Base-by-base conservation (phyloP, 2,329 filamentous ascomycete species). In the Alternaria brassicae region DNA sequence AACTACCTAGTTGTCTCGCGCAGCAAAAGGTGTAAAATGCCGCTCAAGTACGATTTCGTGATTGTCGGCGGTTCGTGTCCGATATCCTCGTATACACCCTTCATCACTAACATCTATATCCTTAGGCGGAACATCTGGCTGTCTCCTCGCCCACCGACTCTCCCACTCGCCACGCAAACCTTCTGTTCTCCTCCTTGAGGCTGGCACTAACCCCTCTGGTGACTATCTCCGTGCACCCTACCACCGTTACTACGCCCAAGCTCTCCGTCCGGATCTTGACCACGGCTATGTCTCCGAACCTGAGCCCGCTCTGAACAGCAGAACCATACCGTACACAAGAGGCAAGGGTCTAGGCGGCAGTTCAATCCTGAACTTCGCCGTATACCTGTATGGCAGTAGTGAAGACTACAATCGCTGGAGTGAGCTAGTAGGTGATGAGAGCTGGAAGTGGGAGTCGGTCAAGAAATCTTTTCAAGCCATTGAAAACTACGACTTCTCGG, bases 371-470 rank as follows among this genome's bases (percentile, higher is more conserved):
- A 84, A 84, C 61, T 79, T 82, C 32, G 67, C 72, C n/a, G 73
- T 75, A 6, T 77, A 73, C 42, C 54, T 77, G 19, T 73, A 72
- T 25, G 88, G 88, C 3, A 81, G 85, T 2, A 77, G 79, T 1
- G 85, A 86, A 51, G 88, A 90, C 62, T 89, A 86, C 60, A 81
- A 90, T 27, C 81, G 85, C 53, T 89, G 87, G 86, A 86, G 86
- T 1, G 75, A 79, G 0, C 61, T 83, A 2, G 83, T 86, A 0
- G 85, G 76, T 0, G 87, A 90, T 62, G 81, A 86, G 4, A 70
- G 76, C 0, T 90, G 83, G 72, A 63, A 67, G 2, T 90, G 87
- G 87, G 74, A 82, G 2, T 76, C 80, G 41, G 84, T 86, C 27
- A 80, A 85, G 56, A 59, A 73, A 3, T 79, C 83, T 0, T 85